phyloP scores from a whole-genome alignment of 345 rosid species.

The Theobroma cacao region DNA sequence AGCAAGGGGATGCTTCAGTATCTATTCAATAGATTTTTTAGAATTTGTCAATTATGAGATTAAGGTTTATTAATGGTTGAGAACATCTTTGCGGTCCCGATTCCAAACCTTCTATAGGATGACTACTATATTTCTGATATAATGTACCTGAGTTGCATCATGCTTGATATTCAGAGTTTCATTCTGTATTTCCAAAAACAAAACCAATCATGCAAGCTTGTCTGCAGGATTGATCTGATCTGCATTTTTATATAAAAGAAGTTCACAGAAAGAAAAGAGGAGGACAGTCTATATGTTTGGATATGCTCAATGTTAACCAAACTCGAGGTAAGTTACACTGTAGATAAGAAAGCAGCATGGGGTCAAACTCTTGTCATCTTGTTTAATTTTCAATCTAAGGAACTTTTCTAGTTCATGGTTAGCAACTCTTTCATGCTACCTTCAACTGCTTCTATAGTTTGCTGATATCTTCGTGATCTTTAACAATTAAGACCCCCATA shows the following conservation, averaged over 20 bases:
- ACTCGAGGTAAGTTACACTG: conserved; percentile 9
- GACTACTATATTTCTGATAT: neutral
- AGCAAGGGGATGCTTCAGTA: conserved; percentile 10
- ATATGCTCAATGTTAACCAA: neutral
- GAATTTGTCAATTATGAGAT: neutral
- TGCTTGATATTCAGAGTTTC: conserved; percentile 6
- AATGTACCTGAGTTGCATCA: neutral
- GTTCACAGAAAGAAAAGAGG: conserved; percentile 18
- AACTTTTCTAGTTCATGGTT: neutral
- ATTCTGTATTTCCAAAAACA: neutral
- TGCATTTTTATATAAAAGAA: conserved; percentile 20
- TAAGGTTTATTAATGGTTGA: neutral
- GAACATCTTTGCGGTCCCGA: neutral
- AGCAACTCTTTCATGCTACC: neutral
- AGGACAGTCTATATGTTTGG: neutral
- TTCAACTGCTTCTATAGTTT: conserved; percentile 4
- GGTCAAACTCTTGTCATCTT: neutral
- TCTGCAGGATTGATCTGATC: conserved; percentile 13
- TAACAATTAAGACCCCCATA: neutral
- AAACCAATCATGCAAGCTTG: conserved; percentile 19
- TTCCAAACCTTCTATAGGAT: neutral
- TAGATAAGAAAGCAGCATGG: neutral
- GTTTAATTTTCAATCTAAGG: neutral
- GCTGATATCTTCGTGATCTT: neutral
- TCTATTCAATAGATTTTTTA: neutral